Evolutionary conservation across 495 filamentous ascomycete species (phyloP).

Genomic region (Daldinia caldariorum): DNA sequence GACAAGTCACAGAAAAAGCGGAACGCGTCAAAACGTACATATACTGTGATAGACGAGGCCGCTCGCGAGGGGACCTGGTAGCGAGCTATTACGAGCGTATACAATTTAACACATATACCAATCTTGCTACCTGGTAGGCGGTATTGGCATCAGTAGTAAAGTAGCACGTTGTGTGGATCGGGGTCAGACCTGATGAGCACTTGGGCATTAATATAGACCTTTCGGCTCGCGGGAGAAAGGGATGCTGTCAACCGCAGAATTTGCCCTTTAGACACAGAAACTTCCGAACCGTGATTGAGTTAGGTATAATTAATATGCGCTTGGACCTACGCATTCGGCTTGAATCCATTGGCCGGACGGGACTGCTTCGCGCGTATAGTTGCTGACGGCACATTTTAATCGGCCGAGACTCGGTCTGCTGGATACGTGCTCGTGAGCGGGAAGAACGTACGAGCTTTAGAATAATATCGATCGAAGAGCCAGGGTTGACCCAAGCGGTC

Average conservation of each 20-base stretch:
- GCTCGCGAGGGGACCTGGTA: not conserved
- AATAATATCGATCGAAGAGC: not conserved
- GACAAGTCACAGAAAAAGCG: conserved; percentile 25
- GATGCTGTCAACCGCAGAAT: conserved; percentile 33
- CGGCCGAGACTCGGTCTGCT: conserved; percentile 29
- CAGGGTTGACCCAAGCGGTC: conserved; percentile 14
- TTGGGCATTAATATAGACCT: not conserved
- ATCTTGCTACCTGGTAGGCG: too few relatives aligned
- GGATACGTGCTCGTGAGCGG: not conserved
- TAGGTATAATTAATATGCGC: not conserved
- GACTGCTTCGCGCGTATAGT: conserved; percentile 26
- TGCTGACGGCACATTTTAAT: conserved; percentile 27
- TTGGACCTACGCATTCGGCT: conserved; percentile 11
- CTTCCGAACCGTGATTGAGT: conserved; percentile 27
- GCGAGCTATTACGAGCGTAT: not conserved
- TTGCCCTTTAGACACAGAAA: conserved; percentile 34
- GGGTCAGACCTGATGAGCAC: not conserved
- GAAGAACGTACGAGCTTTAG: conserved; percentile 10
- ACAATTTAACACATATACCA: not conserved
- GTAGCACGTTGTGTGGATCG: not conserved
- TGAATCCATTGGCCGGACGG: not conserved
- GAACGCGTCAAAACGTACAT: conserved; percentile 13
- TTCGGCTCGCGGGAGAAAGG: conserved; percentile 24
- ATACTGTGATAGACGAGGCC: not conserved
- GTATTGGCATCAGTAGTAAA: too few relatives aligned